Evolutionary conservation across 345 rosid species (phyloP), one percentile per base, ranked within the genome.

Genomic region (Chamaenerion angustifolium): DNA sequence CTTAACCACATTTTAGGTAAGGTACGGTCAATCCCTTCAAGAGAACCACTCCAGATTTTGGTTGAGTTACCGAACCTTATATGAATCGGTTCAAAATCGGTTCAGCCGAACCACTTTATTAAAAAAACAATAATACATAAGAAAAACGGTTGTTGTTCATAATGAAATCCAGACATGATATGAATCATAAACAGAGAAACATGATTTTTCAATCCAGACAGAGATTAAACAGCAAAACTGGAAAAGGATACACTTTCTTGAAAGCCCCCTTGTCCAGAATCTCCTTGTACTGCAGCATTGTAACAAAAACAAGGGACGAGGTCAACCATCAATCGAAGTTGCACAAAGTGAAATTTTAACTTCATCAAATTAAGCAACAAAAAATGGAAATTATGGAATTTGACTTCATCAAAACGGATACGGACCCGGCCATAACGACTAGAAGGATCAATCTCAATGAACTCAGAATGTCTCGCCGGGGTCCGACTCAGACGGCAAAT

Each of bases 161-260:
- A 41, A 35, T 8, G 10, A 16, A 21, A 57, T 48, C n/a, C 51
- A 42, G 16, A 12, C 51, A 12, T 11, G 8, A 46, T 10, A 7
- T 0, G 40, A 12, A 35, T 10, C 3, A 42, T 27, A 53, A 41
- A 37, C n/a, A n/a, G n/a, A n/a, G n/a, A n/a, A n/a, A 31, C 2
- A 7, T 31, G 6, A 31, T 31, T 31, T 31, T 59, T 16, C 25
- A 43, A 47, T 60, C 47, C 27, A 23, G 27, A 23, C 27, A 25
- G 10, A 18, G 1, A n/a, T 10, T 12, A 55, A 21, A 13, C 42
- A 44, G 54, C 56, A n/a, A 12, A 31, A 62, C n/a, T 37, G 46
- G 45, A 63, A 46, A 78, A 77, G 78, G 96, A 93, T 93, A 93
- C 99, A 88, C 99, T 68, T 83, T 82, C 72, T 93, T 93, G 84